phyloP scores from a whole-genome alignment of 2,329 filamentous ascomycete species.

The Colletotrichum gloeosporioides region DNA sequence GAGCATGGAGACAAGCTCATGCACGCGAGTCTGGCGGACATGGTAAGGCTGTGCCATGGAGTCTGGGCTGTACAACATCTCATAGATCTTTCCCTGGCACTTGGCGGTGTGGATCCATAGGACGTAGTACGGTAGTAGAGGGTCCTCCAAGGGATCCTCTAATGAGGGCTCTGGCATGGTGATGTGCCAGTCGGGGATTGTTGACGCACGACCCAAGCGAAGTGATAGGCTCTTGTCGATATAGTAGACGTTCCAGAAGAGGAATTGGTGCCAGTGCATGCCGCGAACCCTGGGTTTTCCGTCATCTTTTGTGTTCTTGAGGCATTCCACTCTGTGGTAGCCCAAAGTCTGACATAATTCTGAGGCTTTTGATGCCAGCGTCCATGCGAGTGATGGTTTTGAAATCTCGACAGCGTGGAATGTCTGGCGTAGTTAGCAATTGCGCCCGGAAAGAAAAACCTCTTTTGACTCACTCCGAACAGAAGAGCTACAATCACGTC shows the following conservation, averaged over 20 bases:
- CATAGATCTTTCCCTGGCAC: conserved; percentile 61
- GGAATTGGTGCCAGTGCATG: conserved; percentile 35
- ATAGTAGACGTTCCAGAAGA: conserved; percentile 66
- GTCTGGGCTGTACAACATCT: conserved; percentile 55
- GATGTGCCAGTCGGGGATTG: conserved; percentile 64
- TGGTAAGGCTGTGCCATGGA: conserved; percentile 39
- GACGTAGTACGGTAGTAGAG: conserved; percentile 41
- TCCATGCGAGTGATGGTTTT: conserved; percentile 36
- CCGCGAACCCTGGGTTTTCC: conserved; percentile 22
- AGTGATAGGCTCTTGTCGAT: conserved; percentile 63
- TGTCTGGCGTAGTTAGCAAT: conserved; percentile 21
- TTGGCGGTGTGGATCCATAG: conserved; percentile 56
- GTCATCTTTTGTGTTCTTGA: conserved; percentile 27
- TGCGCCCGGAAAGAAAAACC: accelerated
- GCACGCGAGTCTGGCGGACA: conserved; percentile 37
- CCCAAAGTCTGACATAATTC: conserved; percentile 36
- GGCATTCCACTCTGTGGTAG: conserved; percentile 29
- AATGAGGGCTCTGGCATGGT: conserved; percentile 31
- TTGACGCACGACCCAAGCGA: conserved; percentile 56
- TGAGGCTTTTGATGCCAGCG: conserved; percentile 32
- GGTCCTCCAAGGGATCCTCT: background rate
- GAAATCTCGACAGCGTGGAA: conserved; percentile 37
- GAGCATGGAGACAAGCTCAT: conserved; percentile 33
- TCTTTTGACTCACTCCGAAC: conserved; percentile 22
- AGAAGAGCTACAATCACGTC: conserved; percentile 28